These are phyloP conservation scores for Colletotrichum liriopes DNA, from an alignment of 2,329 filamentous ascomycete species.

Conservation along the genomic window DNA sequence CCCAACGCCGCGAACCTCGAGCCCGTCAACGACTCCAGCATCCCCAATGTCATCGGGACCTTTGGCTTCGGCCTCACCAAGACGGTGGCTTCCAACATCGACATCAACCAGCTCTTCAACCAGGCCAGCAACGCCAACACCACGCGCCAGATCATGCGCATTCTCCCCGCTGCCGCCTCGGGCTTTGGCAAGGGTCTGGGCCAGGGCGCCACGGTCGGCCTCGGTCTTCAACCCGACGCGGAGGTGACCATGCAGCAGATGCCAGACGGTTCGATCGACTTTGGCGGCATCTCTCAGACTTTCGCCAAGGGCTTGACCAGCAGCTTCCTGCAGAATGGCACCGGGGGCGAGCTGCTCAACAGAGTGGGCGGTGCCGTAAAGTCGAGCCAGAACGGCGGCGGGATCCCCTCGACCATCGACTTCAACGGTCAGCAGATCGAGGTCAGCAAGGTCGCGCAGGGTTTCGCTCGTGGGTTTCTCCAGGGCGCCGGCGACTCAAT, in stretches of 20 bases:
- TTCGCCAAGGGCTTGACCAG: slow-evolving; percentile 50
- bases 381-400: slow-evolving; percentile 12
- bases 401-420: slow-evolving; percentile 43
- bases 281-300: slow-evolving; percentile 46
- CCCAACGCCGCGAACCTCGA: slow-evolving; percentile 37
- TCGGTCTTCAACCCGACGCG: slow-evolving; percentile 49
- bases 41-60: slow-evolving; percentile 46
- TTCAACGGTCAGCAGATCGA: slow-evolving; percentile 43
- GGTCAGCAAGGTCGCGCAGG: slow-evolving; percentile 51
- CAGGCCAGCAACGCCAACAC: slow-evolving; percentile 38
- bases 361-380: slow-evolving; percentile 25
- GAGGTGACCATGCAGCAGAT: slow-evolving; percentile 43
- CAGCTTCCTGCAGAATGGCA: slow-evolving; percentile 53
- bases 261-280: slow-evolving; percentile 44
- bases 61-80: slow-evolving; percentile 50
- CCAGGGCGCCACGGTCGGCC: slow-evolving; percentile 47
- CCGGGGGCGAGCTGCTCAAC: slow-evolving; percentile 46
- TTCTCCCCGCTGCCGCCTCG: slow-evolving; percentile 46
- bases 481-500: slow-evolving; percentile 54
- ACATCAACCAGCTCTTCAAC: slow-evolving; percentile 44
- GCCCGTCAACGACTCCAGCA: slow-evolving; percentile 43
- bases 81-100: slow-evolving; percentile 47
- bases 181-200: slow-evolving; percentile 51
- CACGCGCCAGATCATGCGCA: slow-evolving; percentile 41
- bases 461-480: slow-evolving; percentile 54